Conservation (phyloP, 169 alveolate species). For the Eimeria necatrix region DNA sequence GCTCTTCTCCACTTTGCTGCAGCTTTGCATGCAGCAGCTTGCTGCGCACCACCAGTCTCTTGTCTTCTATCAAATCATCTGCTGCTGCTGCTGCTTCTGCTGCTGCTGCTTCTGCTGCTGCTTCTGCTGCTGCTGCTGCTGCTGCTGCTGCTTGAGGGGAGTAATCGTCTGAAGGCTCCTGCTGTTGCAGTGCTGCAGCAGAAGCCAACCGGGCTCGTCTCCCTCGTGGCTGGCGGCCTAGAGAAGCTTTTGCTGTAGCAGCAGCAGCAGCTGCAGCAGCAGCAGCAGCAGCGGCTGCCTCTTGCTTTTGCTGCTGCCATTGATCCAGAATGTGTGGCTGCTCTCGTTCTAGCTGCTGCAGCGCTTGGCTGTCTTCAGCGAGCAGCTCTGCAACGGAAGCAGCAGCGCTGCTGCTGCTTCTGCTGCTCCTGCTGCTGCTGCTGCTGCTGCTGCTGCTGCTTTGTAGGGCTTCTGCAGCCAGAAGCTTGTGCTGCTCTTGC, state of each 20-base stretch:
- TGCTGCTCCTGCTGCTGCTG: constrained; percentile 47
- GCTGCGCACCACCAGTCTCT: not conserved
- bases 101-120: not conserved
- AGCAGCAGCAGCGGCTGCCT: constrained; percentile 24
- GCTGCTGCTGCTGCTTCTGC: not conserved
- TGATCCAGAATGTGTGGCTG: not conserved
- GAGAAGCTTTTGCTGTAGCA: not conserved
- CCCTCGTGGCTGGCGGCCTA: not conserved
- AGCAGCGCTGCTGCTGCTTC: constrained; percentile 4
- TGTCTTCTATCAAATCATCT: constrained; percentile 14
- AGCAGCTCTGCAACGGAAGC: constrained; percentile 31
- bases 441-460: constrained; percentile 43
- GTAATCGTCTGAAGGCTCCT: not conserved
- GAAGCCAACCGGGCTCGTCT: not conserved
- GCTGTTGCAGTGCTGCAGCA: not conserved
- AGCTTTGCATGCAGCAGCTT: constrained; percentile 12
- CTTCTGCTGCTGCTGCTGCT: not conserved
- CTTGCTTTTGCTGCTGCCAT: not conserved
- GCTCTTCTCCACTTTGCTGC: constrained; percentile 6
- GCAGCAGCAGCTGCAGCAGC: constrained; percentile 8
- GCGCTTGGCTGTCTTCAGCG: not conserved
- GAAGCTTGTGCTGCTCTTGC: constrained; percentile 52
- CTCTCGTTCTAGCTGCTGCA: constrained; percentile 34
- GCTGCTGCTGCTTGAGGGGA: not conserved
- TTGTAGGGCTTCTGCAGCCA: constrained; percentile 36